Evolutionary conservation across 2,329 filamentous ascomycete genomes (phyloP).

Genomic region (Talaromyces sp.): DNA sequence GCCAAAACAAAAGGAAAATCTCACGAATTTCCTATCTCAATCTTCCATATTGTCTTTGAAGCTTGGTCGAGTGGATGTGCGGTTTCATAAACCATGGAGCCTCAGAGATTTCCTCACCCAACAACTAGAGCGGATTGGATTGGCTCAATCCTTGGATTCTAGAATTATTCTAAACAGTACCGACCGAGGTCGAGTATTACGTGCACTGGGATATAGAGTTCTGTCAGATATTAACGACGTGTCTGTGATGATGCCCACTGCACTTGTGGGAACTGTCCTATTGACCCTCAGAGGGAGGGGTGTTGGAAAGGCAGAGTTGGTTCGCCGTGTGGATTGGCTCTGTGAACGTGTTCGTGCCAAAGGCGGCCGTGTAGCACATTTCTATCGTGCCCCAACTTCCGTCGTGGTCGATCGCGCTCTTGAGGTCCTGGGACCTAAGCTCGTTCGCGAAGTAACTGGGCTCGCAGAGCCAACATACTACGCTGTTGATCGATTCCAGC

Average conservation of each 20-base stretch:
- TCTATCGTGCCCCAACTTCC: constrained; percentile 71
- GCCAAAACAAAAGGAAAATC: constrained; percentile 91
- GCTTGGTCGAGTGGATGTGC: constrained; percentile 85
- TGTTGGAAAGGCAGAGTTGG: constrained; percentile 79
- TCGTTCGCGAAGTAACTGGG: constrained; percentile 73
- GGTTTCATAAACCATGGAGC: constrained; percentile 96
- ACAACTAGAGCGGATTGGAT: constrained; percentile 58
- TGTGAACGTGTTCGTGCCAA: constrained; percentile 73
- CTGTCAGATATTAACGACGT: constrained; percentile 92
- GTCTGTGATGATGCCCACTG: constrained; percentile 96
- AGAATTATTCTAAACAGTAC: constrained; percentile 40
- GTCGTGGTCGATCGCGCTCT: constrained; percentile 83
- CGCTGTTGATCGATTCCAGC: constrained; percentile 90
- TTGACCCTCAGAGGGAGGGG: constrained; percentile 86
- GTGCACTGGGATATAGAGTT: constrained; percentile 86
- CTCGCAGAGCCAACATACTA: constrained; percentile 89
- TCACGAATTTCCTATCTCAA: constrained; percentile 80
- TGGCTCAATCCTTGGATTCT: constrained; percentile 28
- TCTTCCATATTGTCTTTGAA: constrained; percentile 85
- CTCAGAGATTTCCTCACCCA: constrained; percentile 72
- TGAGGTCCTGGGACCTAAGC: constrained; percentile 81
- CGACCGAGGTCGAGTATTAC: constrained; percentile 65
- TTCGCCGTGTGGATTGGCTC: constrained; percentile 86
- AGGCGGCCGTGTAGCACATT: constrained; percentile 89
- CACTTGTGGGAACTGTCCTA: constrained; percentile 87